phyloP scores from a whole-genome alignment of 2,329 filamentous ascomycete genomes.

The Venturia aucupariae region DNA sequence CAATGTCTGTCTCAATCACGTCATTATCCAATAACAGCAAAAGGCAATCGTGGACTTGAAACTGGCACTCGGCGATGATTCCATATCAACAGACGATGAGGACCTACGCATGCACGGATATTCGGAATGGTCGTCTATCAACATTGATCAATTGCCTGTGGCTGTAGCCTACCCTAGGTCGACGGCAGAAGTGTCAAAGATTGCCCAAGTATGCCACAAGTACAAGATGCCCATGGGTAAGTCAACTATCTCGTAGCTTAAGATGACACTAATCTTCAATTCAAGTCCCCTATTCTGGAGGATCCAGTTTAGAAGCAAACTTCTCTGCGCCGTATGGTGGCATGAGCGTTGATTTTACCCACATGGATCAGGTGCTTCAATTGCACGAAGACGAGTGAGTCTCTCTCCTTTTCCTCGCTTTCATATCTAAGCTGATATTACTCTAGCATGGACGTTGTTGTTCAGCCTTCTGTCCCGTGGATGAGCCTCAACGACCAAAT shows the following conservation, averaged over 20 bases:
- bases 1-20: conserved; percentile 16
- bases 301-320: conserved; percentile 79
- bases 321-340: conserved; percentile 82
- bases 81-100: conserved; percentile 54
- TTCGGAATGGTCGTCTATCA: conserved; percentile 63
- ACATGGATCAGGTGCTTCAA: conserved; percentile 74
- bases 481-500: conserved; percentile 74
- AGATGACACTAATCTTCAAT: conserved; percentile 15
- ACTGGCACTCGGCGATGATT: conserved; percentile 44
- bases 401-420: background rate
- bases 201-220: conserved; percentile 65
- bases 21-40: background rate
- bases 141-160: conserved; percentile 53
- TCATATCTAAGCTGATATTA: background rate
- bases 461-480: conserved; percentile 89
- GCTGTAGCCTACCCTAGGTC: conserved; percentile 56
- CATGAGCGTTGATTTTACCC: conserved; percentile 79
- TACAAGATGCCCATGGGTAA: conserved; percentile 62
- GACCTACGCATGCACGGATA: conserved; percentile 56
- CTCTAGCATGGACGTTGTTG: conserved; percentile 69
- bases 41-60: conserved; percentile 50
- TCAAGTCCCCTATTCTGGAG: conserved; percentile 55
- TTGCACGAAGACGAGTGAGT: conserved; percentile 55
- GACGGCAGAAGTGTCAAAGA: conserved; percentile 54
- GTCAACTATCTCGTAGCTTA: conserved; percentile 23